phyloP scores from a whole-genome alignment of 1,139 yeast species.

The Suhomyces maxii region DNA sequence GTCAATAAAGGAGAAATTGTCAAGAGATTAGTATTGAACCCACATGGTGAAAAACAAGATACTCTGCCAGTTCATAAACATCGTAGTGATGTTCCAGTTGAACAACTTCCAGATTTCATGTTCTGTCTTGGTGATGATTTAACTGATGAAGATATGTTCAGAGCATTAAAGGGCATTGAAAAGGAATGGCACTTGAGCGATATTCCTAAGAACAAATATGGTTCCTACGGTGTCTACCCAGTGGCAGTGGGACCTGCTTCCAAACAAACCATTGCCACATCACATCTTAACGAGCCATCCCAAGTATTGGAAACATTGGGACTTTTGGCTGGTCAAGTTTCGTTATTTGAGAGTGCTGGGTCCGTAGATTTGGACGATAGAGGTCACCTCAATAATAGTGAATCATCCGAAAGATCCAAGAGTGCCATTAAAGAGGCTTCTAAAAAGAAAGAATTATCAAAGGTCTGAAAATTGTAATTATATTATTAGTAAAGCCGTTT shows the following conservation, averaged over 20 bases:
- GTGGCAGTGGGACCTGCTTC: slow-evolving; percentile 96
- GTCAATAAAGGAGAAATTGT: slow-evolving; percentile 98
- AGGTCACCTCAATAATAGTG: slow-evolving; percentile 59
- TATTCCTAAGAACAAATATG: slow-evolving; percentile 45
- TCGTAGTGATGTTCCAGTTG: slow-evolving; percentile 37
- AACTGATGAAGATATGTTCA: slow-evolving; percentile 98
- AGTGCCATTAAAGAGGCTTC: slow-evolving; percentile 40
- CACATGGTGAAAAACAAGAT: slow-evolving; percentile 52
- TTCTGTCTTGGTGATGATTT: slow-evolving; percentile 93
- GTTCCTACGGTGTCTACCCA: slow-evolving; percentile 71
- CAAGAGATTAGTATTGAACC: slow-evolving; percentile 65
- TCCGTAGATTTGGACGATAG: slow-evolving; percentile 72
- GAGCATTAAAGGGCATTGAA: slow-evolving; percentile 64
- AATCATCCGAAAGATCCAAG: slow-evolving; percentile 44
- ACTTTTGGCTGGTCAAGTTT: slow-evolving; percentile 70
- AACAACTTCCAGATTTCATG: slow-evolving; percentile 74
- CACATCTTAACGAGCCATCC: slow-evolving; percentile 83
- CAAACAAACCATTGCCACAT: slow-evolving; percentile 82
- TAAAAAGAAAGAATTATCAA: slow-evolving; percentile 16
- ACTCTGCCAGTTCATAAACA: slow-evolving; percentile 27
- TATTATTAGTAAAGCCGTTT: too few relatives aligned
- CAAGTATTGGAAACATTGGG: slow-evolving; percentile 88
- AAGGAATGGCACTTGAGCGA: slow-evolving; percentile 40
- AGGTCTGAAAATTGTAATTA: background rate
- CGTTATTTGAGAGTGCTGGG: slow-evolving; percentile 75